Conservation (phyloP, 164 flowering plant genomes). For the Stephania cephalantha region DNA sequence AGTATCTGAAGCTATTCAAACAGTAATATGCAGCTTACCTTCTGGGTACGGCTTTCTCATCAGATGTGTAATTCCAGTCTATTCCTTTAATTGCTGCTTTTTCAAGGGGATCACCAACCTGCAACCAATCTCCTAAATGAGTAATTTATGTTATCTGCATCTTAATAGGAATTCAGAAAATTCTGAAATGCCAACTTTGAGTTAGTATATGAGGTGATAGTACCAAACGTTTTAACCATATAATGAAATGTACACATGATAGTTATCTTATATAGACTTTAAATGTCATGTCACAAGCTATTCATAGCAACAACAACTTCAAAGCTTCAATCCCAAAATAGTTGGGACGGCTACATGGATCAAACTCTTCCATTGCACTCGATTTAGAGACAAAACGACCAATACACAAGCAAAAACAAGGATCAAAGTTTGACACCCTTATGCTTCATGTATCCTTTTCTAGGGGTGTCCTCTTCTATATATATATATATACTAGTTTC, state of each 20-base stretch:
- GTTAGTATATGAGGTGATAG: neutral
- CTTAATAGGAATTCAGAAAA: neutral
- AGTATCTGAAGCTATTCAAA: neutral
- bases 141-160: neutral
- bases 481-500: too few relatives aligned
- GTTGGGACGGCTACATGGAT: too few relatives aligned
- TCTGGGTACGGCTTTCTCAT: conserved; percentile 95
- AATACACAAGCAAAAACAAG: too few relatives aligned
- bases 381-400: too few relatives aligned
- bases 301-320: neutral
- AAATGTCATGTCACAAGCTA: neutral
- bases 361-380: too few relatives aligned
- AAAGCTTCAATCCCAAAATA: too few relatives aligned
- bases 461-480: too few relatives aligned
- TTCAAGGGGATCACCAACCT: conserved; percentile 99
- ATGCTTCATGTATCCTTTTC: too few relatives aligned
- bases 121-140: conserved; percentile 10
- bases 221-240: neutral
- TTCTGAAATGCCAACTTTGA: neutral
- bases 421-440: too few relatives aligned
- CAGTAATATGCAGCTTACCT: conserved; percentile 39
- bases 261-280: neutral
- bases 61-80: conserved; percentile 92
- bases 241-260: neutral
- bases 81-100: conserved; percentile 98